Evolutionary conservation across 371 early-diverging fungal genomes (phyloP), one percentile per base, ranked within the genome.

Genomic region (Mycotypha africana): DNA sequence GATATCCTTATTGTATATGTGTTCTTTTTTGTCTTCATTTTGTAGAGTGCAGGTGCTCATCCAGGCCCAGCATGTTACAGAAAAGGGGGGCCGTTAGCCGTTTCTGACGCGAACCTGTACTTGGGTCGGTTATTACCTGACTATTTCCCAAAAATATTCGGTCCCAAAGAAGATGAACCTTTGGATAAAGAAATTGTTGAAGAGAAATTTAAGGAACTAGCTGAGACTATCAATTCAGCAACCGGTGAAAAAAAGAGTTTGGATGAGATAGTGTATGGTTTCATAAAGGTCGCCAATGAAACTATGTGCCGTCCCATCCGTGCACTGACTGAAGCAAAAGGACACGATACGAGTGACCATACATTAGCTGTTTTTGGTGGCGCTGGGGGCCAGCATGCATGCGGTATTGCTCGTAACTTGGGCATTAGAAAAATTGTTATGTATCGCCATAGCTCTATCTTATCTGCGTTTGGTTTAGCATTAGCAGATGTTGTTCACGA

Each of bases 281-380:
- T 95, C 57, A 76, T 96, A 49, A 84, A 88, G 54, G 89, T 96
- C 17, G 96, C 97, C 12, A 94, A 95, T 52, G 96, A 97, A 58
- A 76, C 91, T 3, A 95, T 97, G 95, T 89, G 94, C 59, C 75
- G 96, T 10, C 94, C 96, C 9, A 95, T 98, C 41, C 81, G 96
- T 7, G 86, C 89, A 1, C 64, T 98, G 44, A 96, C 98, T 0
- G 95, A 96, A 54, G 92, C 90, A 5, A 91, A 89, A 59, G 98
- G 98, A 2, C 86, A 90, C 50, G 89, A 93, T 45, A 81, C 95
- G 0, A 73, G 83, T 12, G 76, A 85, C 38, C 96, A 96, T 57
- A 78, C 82, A 16, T 60, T 98, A 23, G 89, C 95, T 2, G 91
- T 89, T 20, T 97, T 97, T 82, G 98, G 98, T 30, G 98, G 98